These are phyloP conservation scores for Westerdykella sp. DNA, from an alignment of 2,329 filamentous ascomycete species.

Conservation along the genomic window DNA sequence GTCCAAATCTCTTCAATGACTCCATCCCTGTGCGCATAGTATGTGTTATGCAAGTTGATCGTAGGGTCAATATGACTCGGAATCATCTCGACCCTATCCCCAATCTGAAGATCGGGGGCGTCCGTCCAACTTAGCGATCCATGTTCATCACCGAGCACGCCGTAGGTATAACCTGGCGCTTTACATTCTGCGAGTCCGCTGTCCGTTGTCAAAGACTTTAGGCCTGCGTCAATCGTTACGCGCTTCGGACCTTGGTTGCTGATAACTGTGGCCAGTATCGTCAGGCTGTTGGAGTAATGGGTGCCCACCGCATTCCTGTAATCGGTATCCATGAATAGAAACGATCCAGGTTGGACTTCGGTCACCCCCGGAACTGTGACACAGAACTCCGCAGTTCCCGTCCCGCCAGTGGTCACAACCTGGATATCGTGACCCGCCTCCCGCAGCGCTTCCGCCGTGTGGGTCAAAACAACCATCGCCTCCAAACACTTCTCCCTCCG, in stretches of 20 bases:
- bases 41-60: constrained; percentile 48
- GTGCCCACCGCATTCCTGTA: constrained; percentile 49
- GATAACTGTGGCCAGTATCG: constrained; percentile 45
- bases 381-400: constrained; percentile 51
- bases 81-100: constrained; percentile 48
- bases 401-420: constrained; percentile 50
- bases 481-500: constrained; percentile 41
- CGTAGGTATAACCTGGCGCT: constrained; percentile 38
- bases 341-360: constrained; percentile 51
- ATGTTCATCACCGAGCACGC: constrained; percentile 46
- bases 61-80: constrained; percentile 53
- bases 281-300: constrained; percentile 46
- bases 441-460: constrained; percentile 41
- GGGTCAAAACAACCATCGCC: constrained; percentile 42
- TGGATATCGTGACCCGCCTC: constrained; percentile 41
- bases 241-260: constrained; percentile 42
- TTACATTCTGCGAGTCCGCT: constrained; percentile 48
- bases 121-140: constrained; percentile 44
- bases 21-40: constrained; percentile 46
- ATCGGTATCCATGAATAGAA: constrained; percentile 55
- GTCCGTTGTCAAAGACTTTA: constrained; percentile 49
- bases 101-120: constrained; percentile 37
- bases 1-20: constrained; percentile 49
- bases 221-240: constrained; percentile 46
- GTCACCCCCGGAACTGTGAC: constrained; percentile 47